Conservation (phyloP, 805 yeast species). For the Yueomyces sinensis region DNA sequence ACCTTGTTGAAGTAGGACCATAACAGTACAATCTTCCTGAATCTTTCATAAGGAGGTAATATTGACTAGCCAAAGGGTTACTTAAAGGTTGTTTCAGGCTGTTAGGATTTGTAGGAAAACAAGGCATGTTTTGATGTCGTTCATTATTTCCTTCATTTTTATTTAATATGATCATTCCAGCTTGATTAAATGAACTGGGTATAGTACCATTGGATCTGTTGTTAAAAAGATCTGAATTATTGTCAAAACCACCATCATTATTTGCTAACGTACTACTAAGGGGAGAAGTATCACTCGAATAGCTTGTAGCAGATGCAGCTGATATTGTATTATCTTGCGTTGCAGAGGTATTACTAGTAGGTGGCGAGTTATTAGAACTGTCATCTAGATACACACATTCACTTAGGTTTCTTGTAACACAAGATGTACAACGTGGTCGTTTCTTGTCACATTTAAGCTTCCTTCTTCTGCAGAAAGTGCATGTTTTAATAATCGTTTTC, state of each 20-base stretch:
- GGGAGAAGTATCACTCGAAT: not conserved
- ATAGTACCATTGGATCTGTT: not conserved
- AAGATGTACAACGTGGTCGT: constrained; percentile 18
- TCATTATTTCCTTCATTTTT: no score
- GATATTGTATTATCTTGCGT: not conserved
- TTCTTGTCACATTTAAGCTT: constrained; percentile 20
- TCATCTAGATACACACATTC: constrained; percentile 10
- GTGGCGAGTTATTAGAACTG: not conserved
- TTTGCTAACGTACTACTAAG: no score
- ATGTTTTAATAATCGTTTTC: constrained; percentile 16
- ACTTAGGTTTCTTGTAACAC: constrained; percentile 8
- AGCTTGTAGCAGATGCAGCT: not conserved
- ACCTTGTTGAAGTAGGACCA: constrained; percentile 22
- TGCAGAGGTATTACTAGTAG: not conserved
- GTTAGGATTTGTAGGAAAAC: not conserved
- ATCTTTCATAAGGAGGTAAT: constrained; percentile 8
- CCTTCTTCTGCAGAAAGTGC: constrained; percentile 17
- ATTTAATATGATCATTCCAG: no score
- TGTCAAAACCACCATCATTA: no score
- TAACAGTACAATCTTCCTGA: constrained; percentile 13
- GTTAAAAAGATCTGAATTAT: not conserved
- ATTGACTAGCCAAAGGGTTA: constrained; percentile 5
- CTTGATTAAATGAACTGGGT: no score
- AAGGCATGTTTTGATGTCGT: not conserved
- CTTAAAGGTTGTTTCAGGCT: no score